phyloP scores from a whole-genome alignment of 164 flowering plant genomes.

The Chloranthus sessilifolius region DNA sequence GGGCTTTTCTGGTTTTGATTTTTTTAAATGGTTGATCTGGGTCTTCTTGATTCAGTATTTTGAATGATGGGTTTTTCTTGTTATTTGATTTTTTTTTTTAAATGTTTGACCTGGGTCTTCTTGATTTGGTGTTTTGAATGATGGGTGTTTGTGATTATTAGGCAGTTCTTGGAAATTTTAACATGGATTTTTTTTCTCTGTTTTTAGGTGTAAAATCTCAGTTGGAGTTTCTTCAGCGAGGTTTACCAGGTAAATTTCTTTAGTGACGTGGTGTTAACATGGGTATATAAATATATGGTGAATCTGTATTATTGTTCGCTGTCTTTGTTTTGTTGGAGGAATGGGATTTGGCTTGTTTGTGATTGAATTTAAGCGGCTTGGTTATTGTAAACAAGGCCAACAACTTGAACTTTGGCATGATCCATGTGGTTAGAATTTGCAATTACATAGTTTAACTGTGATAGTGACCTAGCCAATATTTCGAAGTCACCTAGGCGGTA shows the following conservation, averaged over 20 bases:
- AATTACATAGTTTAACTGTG: too few species aligned
- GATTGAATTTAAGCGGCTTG: too few species aligned
- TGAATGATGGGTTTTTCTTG: background rate
- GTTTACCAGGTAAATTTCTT: slow-evolving; percentile 65
- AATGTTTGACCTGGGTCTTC: slow-evolving; percentile 11
- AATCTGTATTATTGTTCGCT: too few species aligned
- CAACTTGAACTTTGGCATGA: too few species aligned
- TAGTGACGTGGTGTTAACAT: too few species aligned
- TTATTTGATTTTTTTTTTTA: background rate
- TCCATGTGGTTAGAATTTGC: too few species aligned
- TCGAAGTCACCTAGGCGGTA: too few species aligned
- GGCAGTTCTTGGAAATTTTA: background rate
- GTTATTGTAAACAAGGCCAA: too few species aligned
- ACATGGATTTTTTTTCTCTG: slow-evolving; percentile 4
- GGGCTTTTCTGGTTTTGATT: background rate
- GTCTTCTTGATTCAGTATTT: background rate
- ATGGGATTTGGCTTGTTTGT: too few species aligned
- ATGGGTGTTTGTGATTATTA: background rate
- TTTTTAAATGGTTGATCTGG: slow-evolving; percentile 5
- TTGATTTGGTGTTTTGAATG: slow-evolving; percentile 5
- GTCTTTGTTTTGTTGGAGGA: too few species aligned
- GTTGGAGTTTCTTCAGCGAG: slow-evolving; percentile 87
- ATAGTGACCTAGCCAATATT: too few species aligned
- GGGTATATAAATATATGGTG: too few species aligned
- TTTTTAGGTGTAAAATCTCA: slow-evolving; percentile 68